Percentiles rank a stretch among this genome's conserved stretches.
Evolutionary conservation across 2,329 filamentous ascomycete species (phyloP).

Genomic region (Plectosphaerella plurivora): DNA sequence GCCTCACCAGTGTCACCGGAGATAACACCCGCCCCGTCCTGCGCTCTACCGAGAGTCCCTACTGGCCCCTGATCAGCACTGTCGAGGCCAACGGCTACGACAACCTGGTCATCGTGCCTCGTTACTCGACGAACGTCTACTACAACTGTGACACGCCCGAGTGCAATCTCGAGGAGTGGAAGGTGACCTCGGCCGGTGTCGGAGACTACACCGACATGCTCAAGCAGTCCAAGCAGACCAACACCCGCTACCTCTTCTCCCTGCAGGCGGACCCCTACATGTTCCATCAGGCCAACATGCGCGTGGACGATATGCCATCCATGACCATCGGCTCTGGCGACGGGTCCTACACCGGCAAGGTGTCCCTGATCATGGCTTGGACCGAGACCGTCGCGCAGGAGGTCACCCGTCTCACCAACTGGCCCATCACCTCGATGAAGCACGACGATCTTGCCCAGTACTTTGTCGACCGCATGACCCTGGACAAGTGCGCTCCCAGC

Average conservation of each 20-base stretch:
- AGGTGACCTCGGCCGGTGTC: conserved; percentile 48
- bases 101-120: conserved; percentile 52
- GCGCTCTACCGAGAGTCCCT: conserved; percentile 42
- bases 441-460: conserved; percentile 42
- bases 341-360: conserved; percentile 38
- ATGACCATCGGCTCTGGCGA: conserved; percentile 37
- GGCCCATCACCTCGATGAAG: conserved; percentile 17
- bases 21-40: conserved; percentile 57
- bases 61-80: conserved; percentile 52
- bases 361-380: conserved; percentile 54
- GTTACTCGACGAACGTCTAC: conserved; percentile 59
- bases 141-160: conserved; percentile 56
- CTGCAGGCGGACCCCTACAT: conserved; percentile 51
- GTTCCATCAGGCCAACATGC: conserved; percentile 62
- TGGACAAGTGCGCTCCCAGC: conserved; percentile 46
- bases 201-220: conserved; percentile 50
- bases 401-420: conserved; percentile 41
- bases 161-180: conserved; percentile 57
- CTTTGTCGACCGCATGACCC: conserved; percentile 48
- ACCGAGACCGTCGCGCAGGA: conserved; percentile 50
- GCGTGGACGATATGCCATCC: conserved; percentile 39
- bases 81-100: conserved; percentile 46
- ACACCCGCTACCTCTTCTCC: conserved; percentile 50
- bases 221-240: conserved; percentile 43
- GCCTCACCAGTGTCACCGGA: conserved; percentile 54